Evolutionary conservation across 2,329 filamentous ascomycete genomes (phyloP).

Genomic region (Aureobasidium subglaciale): DNA sequence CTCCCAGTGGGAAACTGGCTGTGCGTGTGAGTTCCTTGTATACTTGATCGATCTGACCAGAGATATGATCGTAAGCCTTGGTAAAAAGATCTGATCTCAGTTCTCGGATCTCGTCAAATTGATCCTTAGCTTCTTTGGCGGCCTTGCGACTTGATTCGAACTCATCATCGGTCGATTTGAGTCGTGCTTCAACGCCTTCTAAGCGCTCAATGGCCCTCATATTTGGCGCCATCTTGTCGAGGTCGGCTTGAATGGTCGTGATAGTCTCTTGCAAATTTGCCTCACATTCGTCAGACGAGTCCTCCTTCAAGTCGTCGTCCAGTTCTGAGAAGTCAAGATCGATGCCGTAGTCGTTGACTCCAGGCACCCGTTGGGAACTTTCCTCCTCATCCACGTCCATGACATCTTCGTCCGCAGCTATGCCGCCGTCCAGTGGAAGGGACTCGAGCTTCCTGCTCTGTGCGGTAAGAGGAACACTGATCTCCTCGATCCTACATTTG

Average conservation of each 20-base stretch:
- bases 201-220: constrained; percentile 92
- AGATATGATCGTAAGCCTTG: constrained; percentile 90
- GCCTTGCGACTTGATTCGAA: constrained; percentile 76
- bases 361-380: constrained; percentile 47
- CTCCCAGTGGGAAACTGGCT: constrained; percentile 86
- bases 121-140: constrained; percentile 69
- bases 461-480: constrained; percentile 69
- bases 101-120: constrained; percentile 74
- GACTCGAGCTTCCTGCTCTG: constrained; percentile 68
- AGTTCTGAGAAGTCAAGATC: constrained; percentile 77
- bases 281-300: constrained; percentile 65
- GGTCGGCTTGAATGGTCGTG: constrained; percentile 62
- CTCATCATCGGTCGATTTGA: constrained; percentile 78
- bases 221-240: constrained; percentile 94
- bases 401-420: constrained; percentile 56
- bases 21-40: constrained; percentile 94
- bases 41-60: constrained; percentile 85
- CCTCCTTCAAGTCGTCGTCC: constrained; percentile 73
- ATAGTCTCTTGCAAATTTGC: constrained; percentile 73
- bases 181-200: constrained; percentile 73
- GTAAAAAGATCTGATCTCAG: constrained; percentile 87
- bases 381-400: constrained; percentile 84
- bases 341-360: constrained; percentile 84
- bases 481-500: constrained; percentile 88
- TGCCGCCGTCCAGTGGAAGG: constrained; percentile 74